Conservation (phyloP, 192 early-diverging fungal species). For the Chytriomyces confervae region DNA sequence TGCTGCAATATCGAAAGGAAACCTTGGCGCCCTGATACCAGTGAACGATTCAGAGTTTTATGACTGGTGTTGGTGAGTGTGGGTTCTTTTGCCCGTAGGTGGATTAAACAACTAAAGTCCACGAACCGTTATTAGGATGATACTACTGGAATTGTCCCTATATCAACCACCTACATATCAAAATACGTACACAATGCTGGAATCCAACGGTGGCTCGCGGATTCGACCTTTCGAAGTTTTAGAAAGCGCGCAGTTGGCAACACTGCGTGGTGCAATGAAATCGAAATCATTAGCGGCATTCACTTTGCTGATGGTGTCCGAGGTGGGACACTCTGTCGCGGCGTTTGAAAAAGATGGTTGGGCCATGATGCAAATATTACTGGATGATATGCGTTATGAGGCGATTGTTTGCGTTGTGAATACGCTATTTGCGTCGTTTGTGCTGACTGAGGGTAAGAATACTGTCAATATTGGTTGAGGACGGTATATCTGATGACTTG, state of each 20-base stretch:
- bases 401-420: constrained; percentile 29
- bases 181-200: constrained; percentile 42
- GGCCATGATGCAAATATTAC: constrained; percentile 37
- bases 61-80: constrained; percentile 48
- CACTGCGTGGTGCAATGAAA: constrained; percentile 39
- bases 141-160: constrained; percentile 35
- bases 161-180: constrained; percentile 38
- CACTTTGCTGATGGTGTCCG: constrained; percentile 45
- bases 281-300: constrained; percentile 45
- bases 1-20: constrained; percentile 25
- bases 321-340: constrained; percentile 40
- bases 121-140: constrained; percentile 20
- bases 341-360: constrained; percentile 46
- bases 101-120: not conserved
- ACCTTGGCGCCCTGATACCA: constrained; percentile 12
- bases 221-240: constrained; percentile 36
- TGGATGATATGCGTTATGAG: constrained; percentile 22
- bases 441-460: constrained; percentile 6
- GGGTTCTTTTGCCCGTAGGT: constrained; percentile 6
- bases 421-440: constrained; percentile 36
- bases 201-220: not conserved
- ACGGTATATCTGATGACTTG: not conserved
- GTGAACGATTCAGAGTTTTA: constrained; percentile 36
- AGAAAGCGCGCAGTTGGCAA: constrained; percentile 43
- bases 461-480: not conserved